phyloP scores from a whole-genome alignment of 139 green algal species.

The Tetradesmus obliquus region DNA sequence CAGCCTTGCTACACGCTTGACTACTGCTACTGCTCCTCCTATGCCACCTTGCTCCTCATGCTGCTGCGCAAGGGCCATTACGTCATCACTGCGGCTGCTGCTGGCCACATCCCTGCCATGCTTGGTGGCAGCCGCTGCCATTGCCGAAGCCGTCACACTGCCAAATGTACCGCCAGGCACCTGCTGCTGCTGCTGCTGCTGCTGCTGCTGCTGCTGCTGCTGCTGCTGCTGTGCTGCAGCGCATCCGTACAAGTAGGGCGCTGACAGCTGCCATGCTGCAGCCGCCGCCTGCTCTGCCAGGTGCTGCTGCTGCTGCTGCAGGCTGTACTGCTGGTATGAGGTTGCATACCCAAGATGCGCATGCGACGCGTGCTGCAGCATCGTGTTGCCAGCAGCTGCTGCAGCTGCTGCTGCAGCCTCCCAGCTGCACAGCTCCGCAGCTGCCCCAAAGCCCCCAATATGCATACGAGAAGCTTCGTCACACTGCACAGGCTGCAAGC shows the following conservation, averaged over 20 bases:
- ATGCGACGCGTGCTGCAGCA: neutral
- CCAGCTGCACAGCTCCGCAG: neutral
- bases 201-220: neutral
- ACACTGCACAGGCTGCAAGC: neutral
- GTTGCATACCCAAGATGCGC: neutral
- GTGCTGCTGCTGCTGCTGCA: slow-evolving; percentile 10
- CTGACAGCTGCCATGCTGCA: neutral
- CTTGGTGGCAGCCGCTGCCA: neutral
- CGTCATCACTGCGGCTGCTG: slow-evolving; percentile 21
- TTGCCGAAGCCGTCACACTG: neutral
- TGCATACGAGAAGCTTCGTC: neutral
- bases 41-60: neutral
- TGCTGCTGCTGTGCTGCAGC: neutral
- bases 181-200: neutral
- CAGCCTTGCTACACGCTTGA: neutral
- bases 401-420: neutral
- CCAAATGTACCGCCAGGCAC: neutral
- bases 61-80: neutral
- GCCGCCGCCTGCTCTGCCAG: neutral
- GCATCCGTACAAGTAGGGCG: neutral
- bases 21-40: slow-evolving; percentile 15
- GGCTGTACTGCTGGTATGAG: neutral
- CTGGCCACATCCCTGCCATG: neutral
- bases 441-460: neutral
- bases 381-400: neutral